phyloP scores from a whole-genome alignment of 805 yeast species.

The Schwanniomyces pseudopolymorphus region DNA sequence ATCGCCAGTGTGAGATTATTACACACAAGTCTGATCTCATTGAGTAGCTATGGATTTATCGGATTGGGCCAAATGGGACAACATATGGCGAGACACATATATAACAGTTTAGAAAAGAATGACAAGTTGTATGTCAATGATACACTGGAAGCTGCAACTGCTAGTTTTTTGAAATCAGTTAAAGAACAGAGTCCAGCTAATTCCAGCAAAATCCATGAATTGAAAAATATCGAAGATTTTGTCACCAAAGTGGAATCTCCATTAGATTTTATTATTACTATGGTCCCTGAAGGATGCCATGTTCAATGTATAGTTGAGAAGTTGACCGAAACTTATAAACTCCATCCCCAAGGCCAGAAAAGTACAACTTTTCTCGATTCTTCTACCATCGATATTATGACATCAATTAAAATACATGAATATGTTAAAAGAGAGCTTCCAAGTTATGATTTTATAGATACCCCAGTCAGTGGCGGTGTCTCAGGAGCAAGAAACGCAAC shows the following conservation, averaged over 20 bases:
- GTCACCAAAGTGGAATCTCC: constrained; percentile 29
- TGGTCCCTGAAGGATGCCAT: constrained; percentile 57
- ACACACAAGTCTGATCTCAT: background rate
- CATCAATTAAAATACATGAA: constrained; percentile 42
- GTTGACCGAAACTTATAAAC: constrained; percentile 32
- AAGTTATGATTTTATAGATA: constrained; percentile 46
- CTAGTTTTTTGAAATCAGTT: background rate
- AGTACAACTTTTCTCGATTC: constrained; percentile 45
- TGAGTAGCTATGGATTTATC: constrained; percentile 45
- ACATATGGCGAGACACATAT: constrained; percentile 53
- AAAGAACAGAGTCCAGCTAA: background rate
- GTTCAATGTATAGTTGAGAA: constrained; percentile 42
- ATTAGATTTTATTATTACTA: constrained; percentile 45
- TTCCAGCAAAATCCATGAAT: constrained; percentile 1
- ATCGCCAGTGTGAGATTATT: background rate
- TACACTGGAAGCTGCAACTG: constrained; percentile 13
- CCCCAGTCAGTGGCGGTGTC: constrained; percentile 59
- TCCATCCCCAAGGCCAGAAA: constrained; percentile 5
- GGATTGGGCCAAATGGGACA: constrained; percentile 62
- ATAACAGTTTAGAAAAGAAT: constrained; percentile 32
- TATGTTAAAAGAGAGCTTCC: constrained; percentile 31
- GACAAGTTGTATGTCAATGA: constrained; percentile 48
- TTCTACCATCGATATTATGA: constrained; percentile 51
- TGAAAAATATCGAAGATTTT: constrained; percentile 22
- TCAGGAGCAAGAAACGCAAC: constrained; percentile 54